phyloP scores from a whole-genome alignment of 305 asterid species.

The Stenogyne calaminthoides region DNA sequence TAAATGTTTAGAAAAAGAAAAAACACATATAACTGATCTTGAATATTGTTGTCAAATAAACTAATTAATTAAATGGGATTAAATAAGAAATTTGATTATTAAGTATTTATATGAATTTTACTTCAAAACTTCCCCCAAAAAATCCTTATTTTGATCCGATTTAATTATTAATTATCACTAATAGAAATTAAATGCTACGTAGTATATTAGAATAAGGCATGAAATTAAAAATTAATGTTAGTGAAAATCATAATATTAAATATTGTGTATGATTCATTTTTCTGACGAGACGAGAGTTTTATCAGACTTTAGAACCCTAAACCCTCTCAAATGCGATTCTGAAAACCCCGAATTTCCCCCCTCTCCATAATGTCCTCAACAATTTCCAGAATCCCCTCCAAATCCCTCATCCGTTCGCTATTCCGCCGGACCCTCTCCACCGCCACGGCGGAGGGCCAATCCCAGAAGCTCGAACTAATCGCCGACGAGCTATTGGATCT shows the following conservation, averaged over 20 bases:
- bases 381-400: constrained; percentile 40
- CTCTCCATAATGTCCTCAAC: constrained; percentile 43
- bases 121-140: too few species aligned
- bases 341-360: constrained; percentile 23
- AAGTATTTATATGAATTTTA: too few species aligned
- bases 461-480: constrained; percentile 71
- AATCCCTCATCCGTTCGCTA: constrained; percentile 35
- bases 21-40: too few species aligned
- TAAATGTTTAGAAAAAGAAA: too few species aligned
- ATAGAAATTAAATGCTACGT: background rate
- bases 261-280: background rate
- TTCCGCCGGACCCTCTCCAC: constrained; percentile 49
- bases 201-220: background rate
- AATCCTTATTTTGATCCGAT: too few species aligned
- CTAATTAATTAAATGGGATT: too few species aligned
- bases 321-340: constrained; percentile 32
- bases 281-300: too few species aligned
- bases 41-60: too few species aligned
- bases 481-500: constrained; percentile 71
- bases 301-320: background rate
- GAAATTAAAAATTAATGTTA: background rate
- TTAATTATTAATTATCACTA: too few species aligned
- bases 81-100: too few species aligned
- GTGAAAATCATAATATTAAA: too few species aligned
- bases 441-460: constrained; percentile 46